Base-by-base conservation (phyloP, 306 rosid species). In the Leucaena leucocephala region DNA sequence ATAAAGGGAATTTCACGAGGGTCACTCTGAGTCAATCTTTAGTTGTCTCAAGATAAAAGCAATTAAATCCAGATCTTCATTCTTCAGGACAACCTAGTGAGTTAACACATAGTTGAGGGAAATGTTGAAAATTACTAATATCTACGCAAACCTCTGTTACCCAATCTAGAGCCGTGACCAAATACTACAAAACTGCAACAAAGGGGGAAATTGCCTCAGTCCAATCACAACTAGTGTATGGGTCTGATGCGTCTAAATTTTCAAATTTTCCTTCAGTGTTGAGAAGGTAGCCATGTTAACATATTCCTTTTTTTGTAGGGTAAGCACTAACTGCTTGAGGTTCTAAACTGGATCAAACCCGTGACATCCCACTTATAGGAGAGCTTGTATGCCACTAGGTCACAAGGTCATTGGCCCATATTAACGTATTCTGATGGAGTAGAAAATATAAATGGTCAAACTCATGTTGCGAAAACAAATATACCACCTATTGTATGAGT, bases 1-100 rank as follows among this genome's bases (percentile, higher is more conserved):
- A 10, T 14, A 49, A 12, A 76, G 33, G 70, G 36, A 12, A 62
- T 39, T 19, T 17, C 49, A 9, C 19, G n/a, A 52, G 46, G 48
- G 21, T 63, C 57, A 81, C 42, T 71, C 45, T 54, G 66, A 34
- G 43, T 35, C 68, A 49, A 81, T 58, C 11, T 16, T 15, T 49
- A 39, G 43, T 81, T 27, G 43, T 55, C 52, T 43, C 61, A 15
- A 43, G 40, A 4, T 49, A 68, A 75, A 74, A 71, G 13, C 65
- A 58, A 43, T 19, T 3, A 42, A 33, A 55, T 68, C 6, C 48
- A 49, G 58, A 81, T 72, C 66, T 49, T 19, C 9, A n/a, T 27
- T 27, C 27, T 27, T 27, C 0, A 27, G 46, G 66, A 45, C 21
- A 67, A 7, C 42, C 49, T 46, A 15, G 68, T 65, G 61, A 54